These are phyloP conservation scores for thale cress (Arabidopsis thaliana) DNA, from an alignment of 345 rosid genomes.

Conservation along the genomic window DNA sequence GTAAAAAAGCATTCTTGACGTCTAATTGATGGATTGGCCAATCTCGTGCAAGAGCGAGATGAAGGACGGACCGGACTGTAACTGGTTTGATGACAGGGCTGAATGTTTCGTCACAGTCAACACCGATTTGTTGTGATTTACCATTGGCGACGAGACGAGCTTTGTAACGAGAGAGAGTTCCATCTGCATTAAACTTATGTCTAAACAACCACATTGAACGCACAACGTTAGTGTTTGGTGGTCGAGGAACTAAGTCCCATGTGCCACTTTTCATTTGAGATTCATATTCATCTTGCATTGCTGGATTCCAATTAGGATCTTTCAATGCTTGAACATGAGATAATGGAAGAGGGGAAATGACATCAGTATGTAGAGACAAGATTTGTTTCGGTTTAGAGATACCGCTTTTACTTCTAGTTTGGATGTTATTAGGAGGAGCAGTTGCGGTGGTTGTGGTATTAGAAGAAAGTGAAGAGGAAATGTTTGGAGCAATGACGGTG, in stretches of 20 bases:
- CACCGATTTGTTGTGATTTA: background rate
- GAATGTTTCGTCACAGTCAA: background rate
- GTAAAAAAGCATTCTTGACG: too few relatives aligned
- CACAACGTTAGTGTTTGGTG: background rate
- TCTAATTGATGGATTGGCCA: background rate
- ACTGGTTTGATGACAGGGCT: background rate
- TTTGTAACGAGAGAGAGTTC: background rate
- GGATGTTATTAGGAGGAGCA: too few relatives aligned
- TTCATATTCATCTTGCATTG: background rate
- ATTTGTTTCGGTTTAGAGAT: background rate
- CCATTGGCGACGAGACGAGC: background rate
- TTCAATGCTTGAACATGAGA: background rate
- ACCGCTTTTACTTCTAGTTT: background rate
- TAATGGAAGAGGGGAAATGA: background rate
- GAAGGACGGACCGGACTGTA: background rate
- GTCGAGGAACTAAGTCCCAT: background rate
- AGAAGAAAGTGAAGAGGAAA: too few relatives aligned
- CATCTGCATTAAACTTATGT: background rate
- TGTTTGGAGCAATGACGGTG: background rate
- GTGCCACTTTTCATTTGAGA: background rate
- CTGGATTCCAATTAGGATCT: background rate
- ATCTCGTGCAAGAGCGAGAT: accelerated
- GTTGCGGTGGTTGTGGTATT: too few relatives aligned
- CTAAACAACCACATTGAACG: background rate
- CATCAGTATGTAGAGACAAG: background rate